Evolutionary conservation across 2,329 filamentous ascomycete genomes (phyloP).

Genomic region (Conoideocrella luteorostrata): DNA sequence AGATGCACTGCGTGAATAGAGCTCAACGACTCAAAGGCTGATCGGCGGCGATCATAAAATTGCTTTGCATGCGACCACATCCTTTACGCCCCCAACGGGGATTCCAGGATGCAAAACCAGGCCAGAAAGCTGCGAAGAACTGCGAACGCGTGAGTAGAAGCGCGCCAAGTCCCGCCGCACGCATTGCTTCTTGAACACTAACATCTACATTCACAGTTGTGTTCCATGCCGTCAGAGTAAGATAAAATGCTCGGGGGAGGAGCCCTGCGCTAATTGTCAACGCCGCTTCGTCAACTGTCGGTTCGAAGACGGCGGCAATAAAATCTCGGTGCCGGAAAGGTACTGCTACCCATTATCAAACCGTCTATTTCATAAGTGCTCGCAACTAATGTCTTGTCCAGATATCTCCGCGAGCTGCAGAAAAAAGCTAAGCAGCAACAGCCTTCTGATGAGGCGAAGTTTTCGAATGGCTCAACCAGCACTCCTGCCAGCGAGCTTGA

Average conservation of each 20-base stretch:
- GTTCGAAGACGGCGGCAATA: constrained; percentile 23
- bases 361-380: background rate
- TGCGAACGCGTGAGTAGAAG: background rate
- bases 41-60: no score
- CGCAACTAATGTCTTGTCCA: constrained; percentile 4
- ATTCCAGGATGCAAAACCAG: background rate
- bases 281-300: constrained; percentile 23
- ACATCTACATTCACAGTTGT: constrained; percentile 19
- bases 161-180: no score
- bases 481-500: background rate
- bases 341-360: constrained; percentile 10
- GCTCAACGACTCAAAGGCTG: background rate
- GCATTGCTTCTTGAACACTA: no score
- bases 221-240: constrained; percentile 26
- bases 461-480: background rate
- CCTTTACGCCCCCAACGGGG: background rate
- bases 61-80: background rate
- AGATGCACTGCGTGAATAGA: no score
- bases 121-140: background rate
- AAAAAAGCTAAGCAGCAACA: constrained; percentile 15
- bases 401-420: constrained; percentile 20
- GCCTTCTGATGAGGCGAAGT: constrained; percentile 9
- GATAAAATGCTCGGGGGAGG: constrained; percentile 28
- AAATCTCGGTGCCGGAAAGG: constrained; percentile 27
- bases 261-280: constrained; percentile 26